Evolutionary conservation across 2,329 filamentous ascomycete genomes (phyloP).

Genomic region (Microascus cirrosus): DNA sequence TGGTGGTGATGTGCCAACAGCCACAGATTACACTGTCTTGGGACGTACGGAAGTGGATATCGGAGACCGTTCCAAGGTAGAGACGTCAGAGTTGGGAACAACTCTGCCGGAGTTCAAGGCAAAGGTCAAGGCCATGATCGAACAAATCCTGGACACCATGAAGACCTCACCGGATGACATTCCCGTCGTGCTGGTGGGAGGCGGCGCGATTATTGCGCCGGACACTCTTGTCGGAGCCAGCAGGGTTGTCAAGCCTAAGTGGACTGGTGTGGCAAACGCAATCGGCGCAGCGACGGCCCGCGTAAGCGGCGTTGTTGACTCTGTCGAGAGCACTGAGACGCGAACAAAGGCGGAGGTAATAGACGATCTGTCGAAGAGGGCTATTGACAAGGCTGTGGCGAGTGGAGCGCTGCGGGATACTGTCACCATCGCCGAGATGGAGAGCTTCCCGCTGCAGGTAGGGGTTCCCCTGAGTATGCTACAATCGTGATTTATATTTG

Average conservation of each 20-base stretch:
- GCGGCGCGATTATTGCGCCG: conserved; percentile 48
- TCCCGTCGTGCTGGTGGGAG: conserved; percentile 51
- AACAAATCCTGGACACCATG: conserved; percentile 47
- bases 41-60: background rate
- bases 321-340: conserved; percentile 33
- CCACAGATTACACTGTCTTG: conserved; percentile 39
- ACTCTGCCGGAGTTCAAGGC: conserved; percentile 16
- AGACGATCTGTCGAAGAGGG: conserved; percentile 28
- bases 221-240: conserved; percentile 42
- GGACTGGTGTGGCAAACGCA: conserved; percentile 51
- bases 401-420: conserved; percentile 30
- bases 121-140: conserved; percentile 36
- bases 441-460: conserved; percentile 35
- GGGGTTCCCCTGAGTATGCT: background rate
- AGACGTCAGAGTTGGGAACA: conserved; percentile 9
- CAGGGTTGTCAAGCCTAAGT: conserved; percentile 42
- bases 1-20: conserved; percentile 42
- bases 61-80: conserved; percentile 17
- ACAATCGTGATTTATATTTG: background rate
- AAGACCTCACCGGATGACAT: conserved; percentile 50
- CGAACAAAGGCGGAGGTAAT: conserved; percentile 25
- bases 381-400: conserved; percentile 7
- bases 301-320: conserved; percentile 43
- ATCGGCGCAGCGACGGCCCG: conserved; percentile 53
- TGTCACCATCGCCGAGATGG: conserved; percentile 38